Base-by-base conservation (phyloP, 179 eudicot genomes). In the Amaranthus tricolor region DNA sequence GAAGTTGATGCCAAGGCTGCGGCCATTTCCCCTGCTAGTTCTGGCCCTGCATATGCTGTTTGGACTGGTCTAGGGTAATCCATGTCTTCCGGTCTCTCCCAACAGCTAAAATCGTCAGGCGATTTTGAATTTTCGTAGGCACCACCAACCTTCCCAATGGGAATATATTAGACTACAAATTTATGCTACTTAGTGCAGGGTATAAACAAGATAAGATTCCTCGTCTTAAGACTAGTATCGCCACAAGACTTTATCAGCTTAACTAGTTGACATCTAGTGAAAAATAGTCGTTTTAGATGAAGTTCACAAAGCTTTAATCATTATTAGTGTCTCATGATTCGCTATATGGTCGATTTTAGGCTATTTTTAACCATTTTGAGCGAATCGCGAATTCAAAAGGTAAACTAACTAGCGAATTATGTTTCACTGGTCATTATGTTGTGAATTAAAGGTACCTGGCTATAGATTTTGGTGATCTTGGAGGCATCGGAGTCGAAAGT, bases 51-150 rank as follows among this genome's bases (percentile, higher is more conserved):
- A 4, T 1, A 1, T 4, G 86, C 40, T 1, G 78, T 81, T 71
- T 85, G 90, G 62, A 85, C 83, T 0, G 81, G 86, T 1, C 97
- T 80, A 0, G 70, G 74, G 55, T 94, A 94, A 77, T 85, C 83
- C 92, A 94, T 94, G 85, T 90, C 89, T 75, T 94, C 98, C 12
- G 97, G 97, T 59, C 97, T 82, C 56, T 76, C 76, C 98, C 96
- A 93, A 63, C 98, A 93, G 61, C 57, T 82, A 58, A 85, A 74
- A 54, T 93, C 98, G 65, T 88, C 83, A 0, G 93, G 91, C 1
- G 75, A 57, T 6, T 56, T 77, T 0, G 89, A 83, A 11, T 83
- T 82, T 51, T 78, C 80, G 16, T 19, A 68, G 7, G 82, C 82
- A 24, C 91, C 90, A 10, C 92, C 94, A 48, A 93, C 94, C 93